A percentile compares a stretch with the other conserved stretches of the same genome.
Conservation (phyloP, 2,329 filamentous ascomycete genomes). For the Fusarium coffeatum region DNA sequence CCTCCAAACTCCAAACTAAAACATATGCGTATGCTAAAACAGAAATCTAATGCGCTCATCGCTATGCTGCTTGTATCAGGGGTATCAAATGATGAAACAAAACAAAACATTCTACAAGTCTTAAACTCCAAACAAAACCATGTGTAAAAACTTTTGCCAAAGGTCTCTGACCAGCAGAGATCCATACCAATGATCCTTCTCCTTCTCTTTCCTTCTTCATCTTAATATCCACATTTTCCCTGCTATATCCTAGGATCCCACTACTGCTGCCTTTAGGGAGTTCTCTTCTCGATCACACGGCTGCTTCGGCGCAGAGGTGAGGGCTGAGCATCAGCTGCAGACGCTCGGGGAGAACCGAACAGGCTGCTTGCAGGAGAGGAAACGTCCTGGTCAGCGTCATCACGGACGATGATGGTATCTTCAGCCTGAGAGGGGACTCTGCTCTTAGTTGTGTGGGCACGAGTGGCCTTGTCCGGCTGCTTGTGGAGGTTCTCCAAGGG, state of each 20-base stretch:
- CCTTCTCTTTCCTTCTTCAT: background rate
- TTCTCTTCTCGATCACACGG: constrained; percentile 9
- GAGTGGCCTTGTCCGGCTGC: background rate
- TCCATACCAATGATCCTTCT: background rate
- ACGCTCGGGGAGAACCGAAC: background rate
- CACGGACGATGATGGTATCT: background rate
- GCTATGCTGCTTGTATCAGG: constrained; percentile 13
- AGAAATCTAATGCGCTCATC: constrained; percentile 19
- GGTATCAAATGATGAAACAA: constrained; percentile 25
- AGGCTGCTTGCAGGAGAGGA: background rate
- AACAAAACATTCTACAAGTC: background rate
- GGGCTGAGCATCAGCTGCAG: constrained; percentile 1
- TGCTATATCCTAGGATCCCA: background rate
- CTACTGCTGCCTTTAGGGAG: constrained; percentile 5
- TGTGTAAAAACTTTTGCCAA: constrained; percentile 7
- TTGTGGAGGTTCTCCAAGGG: background rate
- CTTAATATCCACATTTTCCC: background rate
- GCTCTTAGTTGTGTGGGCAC: background rate
- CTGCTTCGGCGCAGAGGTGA: constrained; percentile 20
- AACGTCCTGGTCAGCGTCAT: too few species aligned
- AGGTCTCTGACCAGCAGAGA: constrained; percentile 26
- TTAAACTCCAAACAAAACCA: background rate
- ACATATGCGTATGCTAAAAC: background rate
- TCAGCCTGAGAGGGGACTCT: background rate
- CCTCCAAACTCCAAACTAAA: background rate